phyloP scores from a whole-genome alignment of 352 stramenopile genomes.

The Albugo candida region DNA sequence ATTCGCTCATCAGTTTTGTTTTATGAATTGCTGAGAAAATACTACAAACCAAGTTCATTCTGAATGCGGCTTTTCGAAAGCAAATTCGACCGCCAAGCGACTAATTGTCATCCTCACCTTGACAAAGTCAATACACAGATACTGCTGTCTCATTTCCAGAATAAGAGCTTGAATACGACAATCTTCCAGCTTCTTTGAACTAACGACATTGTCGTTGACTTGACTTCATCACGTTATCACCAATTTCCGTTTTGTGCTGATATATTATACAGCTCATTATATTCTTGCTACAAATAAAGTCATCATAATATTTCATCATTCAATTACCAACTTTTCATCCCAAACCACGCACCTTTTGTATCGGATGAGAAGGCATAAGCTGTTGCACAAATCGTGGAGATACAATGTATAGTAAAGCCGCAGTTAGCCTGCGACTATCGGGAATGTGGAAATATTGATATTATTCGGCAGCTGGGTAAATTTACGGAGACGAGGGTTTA shows the following conservation, averaged over 20 bases:
- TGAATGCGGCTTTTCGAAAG: conserved; percentile 32
- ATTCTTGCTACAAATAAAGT: conserved; percentile 1
- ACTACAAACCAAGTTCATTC: conserved; percentile 32
- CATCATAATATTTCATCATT: conserved; percentile 28
- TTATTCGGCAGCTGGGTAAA: conserved; percentile 56
- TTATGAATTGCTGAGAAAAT: conserved; percentile 47
- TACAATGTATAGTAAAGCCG: conserved; percentile 18
- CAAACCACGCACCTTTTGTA: conserved; percentile 52
- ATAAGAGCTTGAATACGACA: conserved; percentile 25
- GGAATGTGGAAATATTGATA: conserved; percentile 1
- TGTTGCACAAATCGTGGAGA: conserved; percentile 29
- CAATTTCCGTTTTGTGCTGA: too few relatives aligned
- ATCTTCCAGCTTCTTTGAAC: conserved; percentile 31
- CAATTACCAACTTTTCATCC: conserved; percentile 58
- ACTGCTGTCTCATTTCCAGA: conserved; percentile 34
- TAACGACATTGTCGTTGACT: conserved; percentile 15
- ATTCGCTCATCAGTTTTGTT: conserved; percentile 56
- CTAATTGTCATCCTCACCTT: conserved; percentile 40
- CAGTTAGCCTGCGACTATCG: background rate
- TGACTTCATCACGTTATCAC: conserved; percentile 3
- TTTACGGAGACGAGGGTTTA: conserved; percentile 63
- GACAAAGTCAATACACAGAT: conserved; percentile 34
- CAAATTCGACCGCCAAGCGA: conserved; percentile 40
- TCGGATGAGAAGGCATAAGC: conserved; percentile 48
- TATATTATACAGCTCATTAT: background rate